Evolutionary conservation across 163 green algal species (phyloP), one percentile per base, ranked within the genome.

Genomic region (Trebouxia gelatinosa): DNA sequence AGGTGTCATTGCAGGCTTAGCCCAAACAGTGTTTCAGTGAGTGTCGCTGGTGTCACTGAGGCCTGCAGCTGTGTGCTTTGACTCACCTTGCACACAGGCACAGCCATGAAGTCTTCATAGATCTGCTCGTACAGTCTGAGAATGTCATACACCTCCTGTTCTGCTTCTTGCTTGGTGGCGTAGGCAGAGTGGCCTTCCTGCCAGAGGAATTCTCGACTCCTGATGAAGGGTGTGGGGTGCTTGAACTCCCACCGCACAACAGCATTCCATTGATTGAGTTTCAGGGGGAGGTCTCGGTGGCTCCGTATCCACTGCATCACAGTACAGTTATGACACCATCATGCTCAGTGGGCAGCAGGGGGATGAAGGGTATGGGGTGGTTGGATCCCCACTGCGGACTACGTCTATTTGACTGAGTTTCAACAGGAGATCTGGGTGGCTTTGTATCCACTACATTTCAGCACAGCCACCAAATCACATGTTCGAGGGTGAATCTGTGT

Each of bases 201-300:
- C 91, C 94, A 97, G 59, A 97, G 87, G 79, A 97, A 98, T 86
- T 97, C 93, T 38, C 87, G 76, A 6, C 75, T 94, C 76, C 96
- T 88, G 83, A 99, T 98, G 91, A 99, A 99, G 65, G 96, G 96
- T 35, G 96, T 99, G 37, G 96, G 96, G 87, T 99, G 92, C 86
- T 98, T 99, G 91, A 99, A 99, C 90, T 99, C 96, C 96, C 96
- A 99, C 34, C 96, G 91, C 83, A 99, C 95, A 62, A 99, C 94
- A 84, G 98, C 98, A 82, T 94, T 98, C 95, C 95, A 98, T 89
- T 99, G 96, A 88, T 99, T 99, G 9, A 99, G 88, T 35, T 91
- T 90, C 80, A 99, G 84, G 2, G 96, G 96, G 83, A 99, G 89
- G 87, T 99, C 96, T 74, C 96, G 87, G 89, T 98, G 95, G 77